A percentile compares a stretch with the other conserved stretches of the same genome.
Evolutionary conservation across 1,284 basidiomycete genomes (phyloP).

Genomic region (Coriolopsis trogii): DNA sequence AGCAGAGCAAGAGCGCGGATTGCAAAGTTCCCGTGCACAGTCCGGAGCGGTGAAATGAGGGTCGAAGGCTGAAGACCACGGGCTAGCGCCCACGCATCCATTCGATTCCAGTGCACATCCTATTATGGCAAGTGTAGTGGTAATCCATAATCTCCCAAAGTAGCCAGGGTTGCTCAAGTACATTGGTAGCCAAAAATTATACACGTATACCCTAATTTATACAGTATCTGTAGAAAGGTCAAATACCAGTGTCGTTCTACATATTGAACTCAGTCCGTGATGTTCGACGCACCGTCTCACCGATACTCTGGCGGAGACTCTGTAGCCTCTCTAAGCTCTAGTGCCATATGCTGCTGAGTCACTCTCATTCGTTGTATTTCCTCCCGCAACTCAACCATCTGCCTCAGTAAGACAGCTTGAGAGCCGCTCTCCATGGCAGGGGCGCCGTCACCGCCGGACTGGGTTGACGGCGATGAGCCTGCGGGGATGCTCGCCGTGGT

Average conservation of each 20-base stretch:
- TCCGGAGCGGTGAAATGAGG: no score
- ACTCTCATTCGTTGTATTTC: constrained; percentile 10
- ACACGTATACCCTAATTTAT: no score
- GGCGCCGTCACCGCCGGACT: neutral
- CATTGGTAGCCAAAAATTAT: no score
- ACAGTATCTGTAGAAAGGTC: no score
- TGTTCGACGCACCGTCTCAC: neutral
- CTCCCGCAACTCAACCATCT: constrained; percentile 6
- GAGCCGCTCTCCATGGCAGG: neutral
- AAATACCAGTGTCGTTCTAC: no score
- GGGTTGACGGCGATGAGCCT: neutral
- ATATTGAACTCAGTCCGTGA: neutral
- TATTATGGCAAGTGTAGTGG: constrained; percentile 17
- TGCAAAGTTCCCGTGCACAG: no score
- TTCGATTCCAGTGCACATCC: constrained; percentile 13
- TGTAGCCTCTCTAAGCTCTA: constrained; percentile 8
- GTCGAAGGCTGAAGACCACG: no score
- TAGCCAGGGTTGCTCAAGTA: no score
- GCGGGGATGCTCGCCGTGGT: neutral
- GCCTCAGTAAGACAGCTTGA: constrained; percentile 1
- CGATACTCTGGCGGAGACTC: constrained; percentile 5
- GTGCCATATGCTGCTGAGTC: constrained; percentile 1
- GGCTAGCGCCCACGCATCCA: neutral
- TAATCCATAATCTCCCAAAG: no score
- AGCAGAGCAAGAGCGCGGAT: no score